Percentiles rank a stretch among this genome's conserved stretches.
These are phyloP conservation scores for Dalechampia spathulata DNA, from an alignment of 441 rosid species.

Conservation along the genomic window DNA sequence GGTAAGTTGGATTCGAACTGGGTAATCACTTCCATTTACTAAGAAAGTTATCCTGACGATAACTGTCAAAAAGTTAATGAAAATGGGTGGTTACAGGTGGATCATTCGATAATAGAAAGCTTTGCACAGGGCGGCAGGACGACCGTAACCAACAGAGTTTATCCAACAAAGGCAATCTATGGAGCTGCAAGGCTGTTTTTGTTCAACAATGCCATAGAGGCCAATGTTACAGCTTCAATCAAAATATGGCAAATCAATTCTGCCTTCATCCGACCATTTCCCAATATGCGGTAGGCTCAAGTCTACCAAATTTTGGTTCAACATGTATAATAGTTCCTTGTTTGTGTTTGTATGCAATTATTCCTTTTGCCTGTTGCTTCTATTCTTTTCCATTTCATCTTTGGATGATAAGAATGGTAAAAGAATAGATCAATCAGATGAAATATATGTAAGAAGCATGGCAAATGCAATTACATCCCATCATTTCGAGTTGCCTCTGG, in stretches of 20 bases:
- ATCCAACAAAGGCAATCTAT: conserved; percentile 69
- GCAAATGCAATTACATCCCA: no score
- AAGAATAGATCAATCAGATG: no score
- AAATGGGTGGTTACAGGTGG: conserved; percentile 35
- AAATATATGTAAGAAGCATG: no score
- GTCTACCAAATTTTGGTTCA: no score
- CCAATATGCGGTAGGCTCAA: no score
- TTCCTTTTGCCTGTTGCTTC: no score
- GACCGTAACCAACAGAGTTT: conserved; percentile 52
- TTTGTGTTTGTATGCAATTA: no score
- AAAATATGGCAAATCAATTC: conserved; percentile 60
- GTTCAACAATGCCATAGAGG: conserved; percentile 70
- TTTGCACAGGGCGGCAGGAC: conserved; percentile 74
- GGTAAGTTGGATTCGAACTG: conserved; percentile 27
- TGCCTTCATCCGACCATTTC: conserved; percentile 50
- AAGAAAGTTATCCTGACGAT: neutral
- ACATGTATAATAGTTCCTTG: no score
- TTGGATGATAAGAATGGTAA: no score
- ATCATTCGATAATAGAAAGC: conserved; percentile 78
- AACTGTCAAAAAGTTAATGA: no score
- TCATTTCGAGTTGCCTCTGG: no score
- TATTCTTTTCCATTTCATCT: no score
- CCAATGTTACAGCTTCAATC: conserved; percentile 49
- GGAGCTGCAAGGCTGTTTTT: conserved; percentile 54
- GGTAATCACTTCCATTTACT: neutral